These are phyloP conservation scores for Mycena indigotica DNA, from an alignment of 768 basidiomycete species.

Conservation along the genomic window DNA sequence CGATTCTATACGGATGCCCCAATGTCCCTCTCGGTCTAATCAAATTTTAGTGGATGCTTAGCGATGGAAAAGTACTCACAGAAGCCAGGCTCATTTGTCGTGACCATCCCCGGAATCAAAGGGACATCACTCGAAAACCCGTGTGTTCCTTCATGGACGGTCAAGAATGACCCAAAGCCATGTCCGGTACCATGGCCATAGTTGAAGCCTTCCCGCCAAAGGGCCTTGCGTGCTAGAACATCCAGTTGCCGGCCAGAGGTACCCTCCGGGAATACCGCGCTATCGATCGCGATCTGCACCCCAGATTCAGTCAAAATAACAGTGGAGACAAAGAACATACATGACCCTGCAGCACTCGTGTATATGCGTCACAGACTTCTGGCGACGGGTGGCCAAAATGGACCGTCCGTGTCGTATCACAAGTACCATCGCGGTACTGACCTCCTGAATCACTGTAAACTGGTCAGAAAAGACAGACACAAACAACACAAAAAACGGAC, in stretches of 20 bases:
- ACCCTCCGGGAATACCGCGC: conserved; percentile 86
- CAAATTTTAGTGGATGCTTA: conserved; percentile 14
- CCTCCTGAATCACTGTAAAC: conserved; percentile 83
- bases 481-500: conserved; percentile 45
- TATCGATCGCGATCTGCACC: conserved; percentile 83
- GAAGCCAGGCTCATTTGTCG: conserved; percentile 94
- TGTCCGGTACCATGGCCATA: conserved; percentile 92
- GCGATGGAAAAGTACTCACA: conserved; percentile 53
- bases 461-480: conserved; percentile 17
- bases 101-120: conserved; percentile 82
- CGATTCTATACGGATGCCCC: conserved; percentile 92
- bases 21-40: conserved; percentile 72
- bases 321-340: conserved; percentile 49
- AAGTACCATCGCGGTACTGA: conserved; percentile 88
- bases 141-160: conserved; percentile 83
- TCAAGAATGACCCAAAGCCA: conserved; percentile 85
- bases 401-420: conserved; percentile 78
- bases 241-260: conserved; percentile 83
- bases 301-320: conserved; percentile 25
- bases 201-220: conserved; percentile 86
- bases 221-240: conserved; percentile 83
- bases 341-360: conserved; percentile 94
- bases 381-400: conserved; percentile 86
- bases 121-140: conserved; percentile 71
- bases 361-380: conserved; percentile 91